Evolutionary conservation across 495 filamentous ascomycete species (phyloP), one percentile per base, ranked within the genome.

Genomic region (Tuber aestivum): DNA sequence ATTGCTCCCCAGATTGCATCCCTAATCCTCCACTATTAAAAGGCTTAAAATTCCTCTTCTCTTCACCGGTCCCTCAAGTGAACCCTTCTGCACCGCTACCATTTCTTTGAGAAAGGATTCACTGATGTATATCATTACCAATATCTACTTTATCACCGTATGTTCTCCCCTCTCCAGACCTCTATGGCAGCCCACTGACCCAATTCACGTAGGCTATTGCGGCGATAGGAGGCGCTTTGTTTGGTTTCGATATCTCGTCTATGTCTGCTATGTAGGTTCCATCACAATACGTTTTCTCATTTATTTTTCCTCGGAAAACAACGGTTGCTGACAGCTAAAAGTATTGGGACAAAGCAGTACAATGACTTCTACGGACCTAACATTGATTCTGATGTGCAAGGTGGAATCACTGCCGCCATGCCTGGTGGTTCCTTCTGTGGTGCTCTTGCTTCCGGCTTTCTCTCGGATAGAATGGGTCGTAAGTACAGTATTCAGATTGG

Each of bases 211-310:
- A 78, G 78, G 79, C 74, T 23, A 82, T 82, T 41, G 74, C 80
- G 76, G 81, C 78, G 73, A 82, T 82, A 74, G 80, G 80, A 79
- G 93, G 93, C 83, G 90, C 88, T 72, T 87, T 95, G 37, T 95
- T 96, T 78, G 92, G 92, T 76, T 94, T 94, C 82, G 92, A 94
- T 85, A 93, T 94, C 82, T 87, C 89, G 68, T 93, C 91, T 42
- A 91, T 94, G 92, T 91, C 89, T 37, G 92, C 91, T 44, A 92
- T 93, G 78, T 79, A 72, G 65, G 56, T 50, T 56, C 27, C n/a
- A 56, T 27, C 50, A 10, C n/a, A 3, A 56, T 27, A 12, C 23
- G n/a, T 27, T 27, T 9, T 23, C n/a, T 27, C 23, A 9, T 27
- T 27, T 9, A 8, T 9, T 27, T 27, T 23, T 6, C 9, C 41